phyloP scores from a whole-genome alignment of 2,329 filamentous ascomycete species.

The Nemania sp. region DNA sequence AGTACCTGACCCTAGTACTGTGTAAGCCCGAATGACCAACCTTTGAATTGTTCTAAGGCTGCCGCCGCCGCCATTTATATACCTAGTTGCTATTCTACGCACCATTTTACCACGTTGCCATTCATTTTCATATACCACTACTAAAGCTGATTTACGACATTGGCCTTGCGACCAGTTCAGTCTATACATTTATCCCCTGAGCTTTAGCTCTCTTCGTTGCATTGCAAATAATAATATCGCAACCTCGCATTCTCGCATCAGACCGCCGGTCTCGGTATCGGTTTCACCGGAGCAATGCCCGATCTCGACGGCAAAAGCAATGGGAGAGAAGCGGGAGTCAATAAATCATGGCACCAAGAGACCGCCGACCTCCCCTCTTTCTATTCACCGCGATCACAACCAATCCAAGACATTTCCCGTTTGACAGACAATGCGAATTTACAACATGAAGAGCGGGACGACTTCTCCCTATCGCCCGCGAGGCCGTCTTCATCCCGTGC shows the following conservation, averaged over 20 bases:
- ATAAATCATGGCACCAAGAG: constrained; percentile 42
- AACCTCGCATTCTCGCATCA: neutral
- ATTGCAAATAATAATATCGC: neutral
- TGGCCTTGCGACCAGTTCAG: neutral
- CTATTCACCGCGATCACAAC: constrained; percentile 58
- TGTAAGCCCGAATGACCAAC: neutral
- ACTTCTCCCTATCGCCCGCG: constrained; percentile 53
- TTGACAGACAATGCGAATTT: constrained; percentile 29
- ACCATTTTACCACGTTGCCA: neutral
- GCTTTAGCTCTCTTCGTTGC: neutral
- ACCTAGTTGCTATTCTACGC: neutral
- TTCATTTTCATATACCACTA: neutral
- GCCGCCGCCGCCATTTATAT: neutral
- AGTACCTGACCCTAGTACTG: neutral
- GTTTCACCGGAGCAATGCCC: constrained; percentile 26
- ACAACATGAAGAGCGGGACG: constrained; percentile 48
- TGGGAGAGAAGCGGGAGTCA: constrained; percentile 1
- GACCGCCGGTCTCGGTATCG: neutral
- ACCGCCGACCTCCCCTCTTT: constrained; percentile 59
- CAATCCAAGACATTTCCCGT: constrained; percentile 38
- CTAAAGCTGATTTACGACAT: neutral
- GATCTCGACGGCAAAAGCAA: constrained; percentile 18
- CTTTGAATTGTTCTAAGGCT: neutral
- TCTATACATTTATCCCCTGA: neutral
- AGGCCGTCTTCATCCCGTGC: constrained; percentile 39